Percentiles rank a stretch among this genome's conserved stretches.
These are phyloP conservation scores for Falciphora oryzae DNA, from an alignment of 2,329 filamentous ascomycete genomes.

Conservation along the genomic window DNA sequence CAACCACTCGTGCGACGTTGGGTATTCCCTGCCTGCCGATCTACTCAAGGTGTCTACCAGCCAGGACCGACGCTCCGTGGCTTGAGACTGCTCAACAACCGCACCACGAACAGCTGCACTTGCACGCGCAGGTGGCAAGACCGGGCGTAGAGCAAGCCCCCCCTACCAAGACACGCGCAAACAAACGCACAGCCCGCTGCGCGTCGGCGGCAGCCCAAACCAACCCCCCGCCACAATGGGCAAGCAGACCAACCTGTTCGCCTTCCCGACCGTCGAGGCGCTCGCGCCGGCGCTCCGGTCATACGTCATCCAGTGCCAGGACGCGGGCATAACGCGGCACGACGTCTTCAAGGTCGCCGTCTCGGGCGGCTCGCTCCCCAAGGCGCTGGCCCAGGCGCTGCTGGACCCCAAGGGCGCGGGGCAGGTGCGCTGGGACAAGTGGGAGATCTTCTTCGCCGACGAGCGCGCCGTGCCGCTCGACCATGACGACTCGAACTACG, in stretches of 20 bases:
- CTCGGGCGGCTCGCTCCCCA: conserved; percentile 88
- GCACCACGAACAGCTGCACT: too few relatives aligned
- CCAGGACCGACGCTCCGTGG: too few relatives aligned
- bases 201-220: not conserved
- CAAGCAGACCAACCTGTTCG: conserved; percentile 68
- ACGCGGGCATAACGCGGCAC: conserved; percentile 73
- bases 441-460: conserved; percentile 98
- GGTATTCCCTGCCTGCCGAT: too few relatives aligned
- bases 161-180: not conserved
- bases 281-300: conserved; percentile 73
- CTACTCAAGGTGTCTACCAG: too few relatives aligned
- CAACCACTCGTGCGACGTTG: too few relatives aligned
- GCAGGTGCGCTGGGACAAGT: conserved; percentile 71
- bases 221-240: conserved; percentile 35
- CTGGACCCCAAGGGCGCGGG: conserved; percentile 58
- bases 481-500: conserved; percentile 92
- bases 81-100: too few relatives aligned
- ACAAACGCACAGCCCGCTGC: not conserved
- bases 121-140: too few relatives aligned
- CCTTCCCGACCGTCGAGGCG: conserved; percentile 63
- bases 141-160: too few relatives aligned
- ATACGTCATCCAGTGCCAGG: conserved; percentile 79
- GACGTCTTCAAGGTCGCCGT: conserved; percentile 84
- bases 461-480: conserved; percentile 91
- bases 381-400: conserved; percentile 79